Percentiles rank a stretch among this genome's conserved stretches.
Evolutionary conservation across 352 stramenopile species (phyloP).

Genomic region (Pythium grandisporangium): DNA sequence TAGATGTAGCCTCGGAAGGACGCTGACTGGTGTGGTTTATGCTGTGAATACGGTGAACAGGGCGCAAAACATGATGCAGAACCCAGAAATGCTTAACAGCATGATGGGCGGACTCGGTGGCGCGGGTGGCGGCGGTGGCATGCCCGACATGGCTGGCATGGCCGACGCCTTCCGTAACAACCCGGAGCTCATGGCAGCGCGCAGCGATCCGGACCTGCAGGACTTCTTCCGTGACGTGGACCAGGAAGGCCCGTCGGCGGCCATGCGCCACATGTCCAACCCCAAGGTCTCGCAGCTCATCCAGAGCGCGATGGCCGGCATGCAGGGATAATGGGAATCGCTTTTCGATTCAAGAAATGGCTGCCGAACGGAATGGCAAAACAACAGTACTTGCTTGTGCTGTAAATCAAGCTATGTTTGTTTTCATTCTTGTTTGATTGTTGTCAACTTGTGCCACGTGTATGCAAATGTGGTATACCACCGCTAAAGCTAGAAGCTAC

Average conservation of each 20-base stretch:
- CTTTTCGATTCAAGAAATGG: too few species aligned
- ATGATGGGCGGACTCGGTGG: constrained; percentile 63
- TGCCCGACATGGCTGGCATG: constrained; percentile 53
- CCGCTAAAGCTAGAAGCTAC: too few species aligned
- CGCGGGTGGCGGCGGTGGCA: constrained; percentile 18
- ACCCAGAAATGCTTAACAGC: constrained; percentile 66
- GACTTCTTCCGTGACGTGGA: constrained; percentile 83
- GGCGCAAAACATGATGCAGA: constrained; percentile 88
- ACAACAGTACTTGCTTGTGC: too few species aligned
- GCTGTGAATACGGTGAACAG: too few species aligned
- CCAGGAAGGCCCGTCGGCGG: constrained; percentile 56
- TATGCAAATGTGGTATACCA: too few species aligned
- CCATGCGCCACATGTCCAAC: constrained; percentile 85
- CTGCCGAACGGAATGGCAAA: too few species aligned
- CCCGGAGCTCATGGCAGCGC: constrained; percentile 55
- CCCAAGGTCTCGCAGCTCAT: constrained; percentile 76
- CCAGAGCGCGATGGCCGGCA: constrained; percentile 58
- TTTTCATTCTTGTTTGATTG: too few species aligned
- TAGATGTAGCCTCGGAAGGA: background rate
- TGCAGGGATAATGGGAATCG: too few species aligned
- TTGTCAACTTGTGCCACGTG: too few species aligned
- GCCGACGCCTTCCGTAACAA: constrained; percentile 56
- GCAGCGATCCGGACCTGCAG: constrained; percentile 60
- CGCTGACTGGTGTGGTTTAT: background rate
- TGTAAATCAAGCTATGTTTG: too few species aligned